These are phyloP conservation scores for Eucalyptus decipiens DNA, from an alignment of 345 rosid genomes.

Conservation along the genomic window DNA sequence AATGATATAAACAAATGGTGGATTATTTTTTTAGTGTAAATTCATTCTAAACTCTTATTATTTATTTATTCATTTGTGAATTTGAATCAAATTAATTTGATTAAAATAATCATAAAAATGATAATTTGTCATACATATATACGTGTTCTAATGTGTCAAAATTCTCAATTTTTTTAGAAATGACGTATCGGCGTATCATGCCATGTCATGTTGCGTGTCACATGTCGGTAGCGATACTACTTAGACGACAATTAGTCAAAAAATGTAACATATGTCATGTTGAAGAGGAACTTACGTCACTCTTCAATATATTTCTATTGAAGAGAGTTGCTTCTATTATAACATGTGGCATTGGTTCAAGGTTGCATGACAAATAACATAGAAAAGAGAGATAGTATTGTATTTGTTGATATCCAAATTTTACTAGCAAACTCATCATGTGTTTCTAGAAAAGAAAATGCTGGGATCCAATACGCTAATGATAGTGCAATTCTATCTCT, in stretches of 20 bases:
- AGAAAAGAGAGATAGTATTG: not conserved
- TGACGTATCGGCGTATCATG: fast-evolving
- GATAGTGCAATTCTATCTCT: not conserved
- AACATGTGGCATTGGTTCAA: fast-evolving
- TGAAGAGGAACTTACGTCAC: not conserved
- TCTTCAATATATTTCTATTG: not conserved
- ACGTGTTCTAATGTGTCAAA: fast-evolving
- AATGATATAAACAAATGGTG: too few relatives aligned
- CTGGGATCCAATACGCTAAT: not conserved
- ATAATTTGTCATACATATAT: too few relatives aligned
- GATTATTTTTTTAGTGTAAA: too few relatives aligned
- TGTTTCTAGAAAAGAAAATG: not conserved
- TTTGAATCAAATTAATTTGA: too few relatives aligned
- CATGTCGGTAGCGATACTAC: fast-evolving
- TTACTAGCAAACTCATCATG: not conserved
- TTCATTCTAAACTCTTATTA: too few relatives aligned
- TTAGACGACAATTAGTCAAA: fast-evolving
- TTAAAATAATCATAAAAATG: too few relatives aligned
- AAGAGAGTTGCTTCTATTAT: not conserved
- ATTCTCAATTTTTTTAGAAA: fast-evolving
- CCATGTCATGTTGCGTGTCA: fast-evolving
- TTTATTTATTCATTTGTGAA: too few relatives aligned
- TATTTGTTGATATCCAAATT: not conserved
- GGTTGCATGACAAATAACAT: not conserved
- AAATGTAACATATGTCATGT: not conserved